phyloP scores from a whole-genome alignment of 177 flowering plant genomes.

The Vitis hybrid region DNA sequence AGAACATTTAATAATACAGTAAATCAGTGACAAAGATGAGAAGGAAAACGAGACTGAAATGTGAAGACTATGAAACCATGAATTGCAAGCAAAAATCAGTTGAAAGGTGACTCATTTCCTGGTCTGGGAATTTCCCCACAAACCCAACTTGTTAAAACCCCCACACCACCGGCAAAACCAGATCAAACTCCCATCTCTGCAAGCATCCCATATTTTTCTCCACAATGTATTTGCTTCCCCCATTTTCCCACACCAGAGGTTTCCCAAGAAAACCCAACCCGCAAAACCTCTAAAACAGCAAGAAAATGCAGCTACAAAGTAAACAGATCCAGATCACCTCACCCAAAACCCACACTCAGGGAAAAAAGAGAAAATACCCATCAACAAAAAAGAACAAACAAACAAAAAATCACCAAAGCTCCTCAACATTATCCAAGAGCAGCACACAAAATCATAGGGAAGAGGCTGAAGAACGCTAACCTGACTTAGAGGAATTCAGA shows the following conservation, averaged over 20 bases:
- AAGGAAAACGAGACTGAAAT: neutral
- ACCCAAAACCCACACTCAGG: neutral
- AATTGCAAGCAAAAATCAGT: neutral
- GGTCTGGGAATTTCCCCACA: neutral
- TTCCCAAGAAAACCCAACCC: neutral
- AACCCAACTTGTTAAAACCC: constrained; percentile 6
- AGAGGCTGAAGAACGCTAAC: constrained; percentile 23
- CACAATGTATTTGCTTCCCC: neutral
- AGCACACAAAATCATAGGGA: neutral
- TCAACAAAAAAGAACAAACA: neutral
- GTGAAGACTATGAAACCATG: neutral
- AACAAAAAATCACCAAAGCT: neutral
- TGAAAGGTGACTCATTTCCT: neutral
- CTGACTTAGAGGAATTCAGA: constrained; percentile 44
- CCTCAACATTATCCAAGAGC: neutral
- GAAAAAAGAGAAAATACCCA: neutral
- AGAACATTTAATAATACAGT: neutral
- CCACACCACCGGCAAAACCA: neutral
- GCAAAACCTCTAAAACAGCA: neutral
- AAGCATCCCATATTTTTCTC: neutral
- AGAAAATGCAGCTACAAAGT: constrained; percentile 11
- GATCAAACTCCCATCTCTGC: constrained; percentile 9
- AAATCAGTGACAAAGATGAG: neutral
- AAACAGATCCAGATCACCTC: constrained; percentile 28
- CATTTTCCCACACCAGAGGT: constrained; percentile 1